Conservation (phyloP, 306 rosid species). For the Citrullus colocynthis region DNA sequence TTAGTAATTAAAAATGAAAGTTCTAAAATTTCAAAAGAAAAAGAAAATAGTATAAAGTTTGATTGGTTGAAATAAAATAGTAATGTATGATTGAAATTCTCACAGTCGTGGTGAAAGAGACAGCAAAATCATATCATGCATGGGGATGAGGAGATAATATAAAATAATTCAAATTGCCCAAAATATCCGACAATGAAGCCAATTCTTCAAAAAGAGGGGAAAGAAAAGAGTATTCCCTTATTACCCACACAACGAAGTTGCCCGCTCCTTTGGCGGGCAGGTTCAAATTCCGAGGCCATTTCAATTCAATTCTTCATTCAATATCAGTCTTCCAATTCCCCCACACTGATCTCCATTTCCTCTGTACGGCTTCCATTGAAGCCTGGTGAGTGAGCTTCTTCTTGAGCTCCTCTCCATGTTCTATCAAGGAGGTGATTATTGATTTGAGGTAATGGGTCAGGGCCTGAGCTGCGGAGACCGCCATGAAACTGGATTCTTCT, state of each 20-base stretch:
- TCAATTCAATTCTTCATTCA: constrained; percentile 12
- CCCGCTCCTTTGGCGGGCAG: constrained; percentile 30
- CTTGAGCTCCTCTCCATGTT: constrained; percentile 11
- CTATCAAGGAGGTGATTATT: background rate
- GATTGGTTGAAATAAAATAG: background rate
- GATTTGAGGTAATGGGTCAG: constrained; percentile 50
- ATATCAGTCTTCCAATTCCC: background rate
- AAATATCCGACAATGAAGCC: background rate
- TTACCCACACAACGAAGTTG: constrained; percentile 27
- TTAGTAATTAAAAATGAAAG: no score
- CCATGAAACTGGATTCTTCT: constrained; percentile 26
- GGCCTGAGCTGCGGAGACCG: constrained; percentile 37
- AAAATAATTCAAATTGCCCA: constrained; percentile 2
- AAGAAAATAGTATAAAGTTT: no score
- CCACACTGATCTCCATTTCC: background rate
- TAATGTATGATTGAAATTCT: background rate
- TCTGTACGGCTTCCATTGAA: constrained; percentile 1
- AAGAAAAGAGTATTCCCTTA: background rate
- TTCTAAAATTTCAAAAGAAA: no score
- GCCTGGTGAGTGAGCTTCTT: constrained; percentile 31
- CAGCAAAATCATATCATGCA: background rate
- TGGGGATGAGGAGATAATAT: background rate
- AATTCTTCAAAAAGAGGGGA: background rate
- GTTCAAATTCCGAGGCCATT: constrained; percentile 24
- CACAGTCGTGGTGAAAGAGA: background rate